Evolutionary conservation across 345 rosid species (phyloP), one percentile per base, ranked within the genome.

Genomic region (Populus simonii): DNA sequence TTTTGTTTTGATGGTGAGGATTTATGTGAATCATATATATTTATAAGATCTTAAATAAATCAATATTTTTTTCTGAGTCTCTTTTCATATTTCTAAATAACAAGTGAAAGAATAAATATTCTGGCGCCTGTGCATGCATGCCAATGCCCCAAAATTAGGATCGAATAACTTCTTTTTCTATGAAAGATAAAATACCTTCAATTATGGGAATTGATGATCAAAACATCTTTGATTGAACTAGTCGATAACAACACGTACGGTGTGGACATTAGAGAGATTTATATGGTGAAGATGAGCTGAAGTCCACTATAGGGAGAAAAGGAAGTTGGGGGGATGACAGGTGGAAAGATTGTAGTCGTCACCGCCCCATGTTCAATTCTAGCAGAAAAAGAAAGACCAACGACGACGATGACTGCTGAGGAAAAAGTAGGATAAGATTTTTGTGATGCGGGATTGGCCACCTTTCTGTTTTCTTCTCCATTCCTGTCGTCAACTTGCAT

Each of bases 291-390:
- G 74, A 71, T 33, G 8, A 51, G 63, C 17, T n/a, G 63, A 17
- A 10, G 59, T 18, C 38, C 23, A 3, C 7, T 25, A 8, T 18
- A 22, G 9, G 45, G 16, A 27, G 31, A 35, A 16, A 67, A 38
- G 70, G 45, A 67, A 2, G 27, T 10, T 67, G 70, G 70, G 70
- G 69, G 69, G 69, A 75, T 71, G 84, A 81, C 85, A 85, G 61
- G 72, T 80, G 83, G 63, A 68, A 67, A 71, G 63, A 57, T 57
- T n/a, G 29, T 9, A 0, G 63, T 57, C 63, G 63, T 57, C 63
- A 57, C 63, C 63, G 25, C 29, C 2, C 2, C 63, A 57, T 57
- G 15, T 22, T n/a, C 35, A 33, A 33, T 33, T 33, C 23, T 1
- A 8, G 5, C 25, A 57, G 63, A 13, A 57, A 9, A 57, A 57